Evolutionary conservation across 495 filamentous ascomycete genomes (phyloP), one percentile per base, ranked within the genome.

Genomic region (Aspergillus avenaceus): DNA sequence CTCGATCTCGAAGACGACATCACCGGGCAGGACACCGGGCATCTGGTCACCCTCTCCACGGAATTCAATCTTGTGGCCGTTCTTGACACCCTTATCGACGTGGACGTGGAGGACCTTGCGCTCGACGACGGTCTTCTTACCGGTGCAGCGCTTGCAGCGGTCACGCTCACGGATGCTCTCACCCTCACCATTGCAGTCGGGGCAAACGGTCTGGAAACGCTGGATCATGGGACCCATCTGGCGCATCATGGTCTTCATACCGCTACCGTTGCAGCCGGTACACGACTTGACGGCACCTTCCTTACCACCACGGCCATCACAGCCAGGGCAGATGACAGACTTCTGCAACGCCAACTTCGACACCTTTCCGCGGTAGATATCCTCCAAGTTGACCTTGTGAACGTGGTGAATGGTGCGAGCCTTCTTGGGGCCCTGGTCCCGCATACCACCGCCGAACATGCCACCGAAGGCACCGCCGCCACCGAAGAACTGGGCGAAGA

Each of bases 151-250:
- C 83, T 96, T 97, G 84, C 93, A 99, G 64, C 86, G 83, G 69
- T 97, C 95, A 77, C 91, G 91, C 43, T 97, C 93, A 55, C 87
- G 87, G 64, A 99, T 89, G 48, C 86, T 90, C 74, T 99, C 95
- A 41, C 95, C 91, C 68, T 97, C 95, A 52, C 93, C 93, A 51
- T 91, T 89, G 66, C 93, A 99, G 70, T 99, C 93, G 25, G 91
- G 88, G 82, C 93, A 99, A 53, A 97, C 90, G 16, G 95, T 97
- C 80, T 97, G 95, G 82, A 97, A 97, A 43, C 93, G 88, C 74
- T 97, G 95, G 63, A 97, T 97, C 93, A 99, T 99, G 45, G 93
- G 93, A 44, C 95, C 93, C 91, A 97, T 97, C 78, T 97, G 95
- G 60, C 93, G 88, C 93, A 97, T 97, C 92, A 99, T 97, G 18